Base-by-base conservation (phyloP, 306 rosid species). In the Castanea mollissima region DNA sequence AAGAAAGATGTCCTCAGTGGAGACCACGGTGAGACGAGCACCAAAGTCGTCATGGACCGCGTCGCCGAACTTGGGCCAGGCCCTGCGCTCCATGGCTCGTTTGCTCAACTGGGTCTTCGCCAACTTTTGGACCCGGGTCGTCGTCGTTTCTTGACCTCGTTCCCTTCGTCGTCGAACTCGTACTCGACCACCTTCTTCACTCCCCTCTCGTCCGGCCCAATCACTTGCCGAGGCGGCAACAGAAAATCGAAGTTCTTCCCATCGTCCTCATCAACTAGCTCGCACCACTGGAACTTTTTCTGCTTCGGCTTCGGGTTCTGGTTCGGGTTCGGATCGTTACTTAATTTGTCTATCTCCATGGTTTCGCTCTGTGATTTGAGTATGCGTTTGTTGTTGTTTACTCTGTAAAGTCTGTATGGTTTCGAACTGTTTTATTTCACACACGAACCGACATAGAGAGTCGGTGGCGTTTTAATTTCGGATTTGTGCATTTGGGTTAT, bases 51-150 rank as follows among this genome's bases (percentile, higher is more conserved):
- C 97, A 5, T 92, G 90, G 2, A 89, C 91, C 5, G 97, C 97
- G 72, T 92, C 97, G 0, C 97, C 99, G 74, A 94, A 94, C 86
- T 94, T 94, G 35, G 95, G 88, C 97, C 97, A 94, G 2, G 85
- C 77, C 59, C 92, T 86, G 78, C 90, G 90, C 83, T 89, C 92
- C 11, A 86, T 74, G 44, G 90, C 90, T n/a, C 85, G 85, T 79
- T 84, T 89, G 70, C 88, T 89, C 6, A 89, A 87, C n/a, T 88
- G 85, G 27, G 92, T 86, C 69, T 83, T 78, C 31, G 90, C 90
- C 4, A 89, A 87, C 57, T 86, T 89, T 54, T 97, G 92, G 1
- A 85, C 87, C 21, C 97, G 94, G 2, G 90, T 78, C 70, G 84
- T 90, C 46, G 97, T 91, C 1, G 95, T 91, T 82, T 86, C 88